A percentile compares a stretch with the other conserved stretches of the same genome.
These are phyloP conservation scores for Cladosporium phlei DNA, from an alignment of 2,329 filamentous ascomycete genomes.

Conservation along the genomic window DNA sequence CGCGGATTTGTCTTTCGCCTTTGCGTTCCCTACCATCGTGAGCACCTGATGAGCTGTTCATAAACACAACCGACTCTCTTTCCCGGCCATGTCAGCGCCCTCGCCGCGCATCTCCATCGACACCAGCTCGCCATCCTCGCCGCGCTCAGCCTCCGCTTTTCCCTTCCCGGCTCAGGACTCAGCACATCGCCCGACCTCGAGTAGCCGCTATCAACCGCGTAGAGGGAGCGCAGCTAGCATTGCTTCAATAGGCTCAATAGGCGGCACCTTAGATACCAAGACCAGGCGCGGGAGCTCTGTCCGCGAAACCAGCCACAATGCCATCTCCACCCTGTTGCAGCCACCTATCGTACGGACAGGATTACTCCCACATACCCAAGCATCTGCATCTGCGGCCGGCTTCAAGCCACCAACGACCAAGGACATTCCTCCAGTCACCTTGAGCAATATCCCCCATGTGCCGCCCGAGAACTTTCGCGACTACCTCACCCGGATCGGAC, in stretches of 20 bases:
- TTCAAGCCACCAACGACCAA: conserved; percentile 71
- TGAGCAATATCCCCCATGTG: conserved; percentile 82
- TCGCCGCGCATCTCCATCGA: conserved; percentile 58
- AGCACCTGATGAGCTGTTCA: conserved; percentile 21
- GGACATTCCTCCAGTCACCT: conserved; percentile 88
- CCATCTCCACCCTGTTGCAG: conserved; percentile 90
- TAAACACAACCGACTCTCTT: conserved; percentile 6
- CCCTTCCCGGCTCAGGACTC: conserved; percentile 57
- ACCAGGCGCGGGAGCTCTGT: conserved; percentile 55
- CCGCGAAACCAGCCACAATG: conserved; percentile 78
- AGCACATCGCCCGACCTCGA: conserved; percentile 43
- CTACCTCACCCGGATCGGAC: conserved; percentile 80
- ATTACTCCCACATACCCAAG: conserved; percentile 70
- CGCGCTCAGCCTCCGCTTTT: conserved; percentile 40
- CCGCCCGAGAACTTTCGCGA: conserved; percentile 74
- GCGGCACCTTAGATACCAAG: conserved; percentile 71
- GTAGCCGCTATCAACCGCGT: conserved; percentile 51
- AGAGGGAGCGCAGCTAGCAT: conserved; percentile 74
- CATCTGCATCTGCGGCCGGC: conserved; percentile 58
- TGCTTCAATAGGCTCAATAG: conserved; percentile 74
- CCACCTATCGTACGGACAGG: conserved; percentile 86
- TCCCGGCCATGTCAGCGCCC: conserved; percentile 26
- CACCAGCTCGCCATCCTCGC: conserved; percentile 39
- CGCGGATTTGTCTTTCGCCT: too few species aligned
- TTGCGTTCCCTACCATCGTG: too few species aligned